Base-by-base conservation (phyloP, 2,329 filamentous ascomycete genomes). In the Claviceps arundinis region DNA sequence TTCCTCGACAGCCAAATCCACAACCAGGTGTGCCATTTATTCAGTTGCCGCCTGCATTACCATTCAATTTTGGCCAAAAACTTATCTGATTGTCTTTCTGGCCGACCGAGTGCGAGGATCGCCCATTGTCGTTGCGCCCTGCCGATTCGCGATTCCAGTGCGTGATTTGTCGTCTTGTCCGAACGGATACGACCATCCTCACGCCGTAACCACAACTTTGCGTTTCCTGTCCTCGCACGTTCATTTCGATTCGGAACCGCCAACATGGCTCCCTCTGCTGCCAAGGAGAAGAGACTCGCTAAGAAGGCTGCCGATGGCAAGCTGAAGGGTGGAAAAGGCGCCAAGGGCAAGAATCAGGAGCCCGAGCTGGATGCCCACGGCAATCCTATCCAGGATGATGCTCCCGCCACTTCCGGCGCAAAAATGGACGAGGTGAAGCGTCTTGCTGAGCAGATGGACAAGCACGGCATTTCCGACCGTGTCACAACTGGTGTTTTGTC, bases 401-500 rank as follows among this genome's bases (percentile, higher is more conserved):
- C 79, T 61, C 80, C 84, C 57, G 85, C 84, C 55, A 88, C 83
- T 59, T 76, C 81, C 55, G 78, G 76, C 61, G 80, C 83, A 61
- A 88, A 91, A 75, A 72, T 84, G 69, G 82, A 85, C 60, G 85
- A 85, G 66, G 84, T 96, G 58, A 86, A 89, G 75, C 89, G 89
- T 68, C 79, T 98, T 60, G 84, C 87, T 45, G 78, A 90, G 51
- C 94, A 98, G 75, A 86, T 95, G 79, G 93, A 98, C 74, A 87
- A 95, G 74, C 82, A 95, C 68, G 93, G 93, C 65, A 78, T 98
- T 59, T 97, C 93, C 14, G 93, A 98, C 72, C 87, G 93, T 70
- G 93, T 98, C 69, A 98, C 94, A 56, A 98, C 93, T 55, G 93
- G 93, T 80, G 93, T 98, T 52, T 77, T 98, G 56, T 78, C 90